Conservation (phyloP, 148 eudicot genomes). For the Vaccinium vitisidaea region DNA sequence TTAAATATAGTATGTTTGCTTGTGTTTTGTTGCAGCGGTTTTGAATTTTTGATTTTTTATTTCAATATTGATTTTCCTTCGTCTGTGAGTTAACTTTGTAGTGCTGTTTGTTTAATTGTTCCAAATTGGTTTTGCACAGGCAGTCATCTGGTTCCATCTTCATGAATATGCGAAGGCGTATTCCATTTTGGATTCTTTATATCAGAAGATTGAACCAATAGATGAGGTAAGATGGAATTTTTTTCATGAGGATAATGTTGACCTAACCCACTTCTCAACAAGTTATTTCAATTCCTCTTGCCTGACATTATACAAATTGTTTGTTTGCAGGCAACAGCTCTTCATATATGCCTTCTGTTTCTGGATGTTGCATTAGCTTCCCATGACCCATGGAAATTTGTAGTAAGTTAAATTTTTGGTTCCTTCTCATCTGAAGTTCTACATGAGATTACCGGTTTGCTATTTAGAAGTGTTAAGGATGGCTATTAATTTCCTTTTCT, state of each 20-base stretch:
- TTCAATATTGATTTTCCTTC: background rate
- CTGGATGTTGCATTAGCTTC: slow-evolving; percentile 76
- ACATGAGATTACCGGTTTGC: background rate
- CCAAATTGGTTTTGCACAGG: slow-evolving; percentile 44
- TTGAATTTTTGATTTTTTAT: background rate
- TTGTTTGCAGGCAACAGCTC: slow-evolving; percentile 64
- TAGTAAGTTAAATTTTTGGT: slow-evolving; percentile 46
- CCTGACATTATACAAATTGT: slow-evolving; percentile 5
- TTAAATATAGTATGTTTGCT: slow-evolving; percentile 65
- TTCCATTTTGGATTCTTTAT: slow-evolving; percentile 65
- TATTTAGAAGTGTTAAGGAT: background rate
- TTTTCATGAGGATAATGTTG: background rate
- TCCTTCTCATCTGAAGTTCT: background rate
- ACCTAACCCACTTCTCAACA: background rate
- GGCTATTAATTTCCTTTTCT: background rate
- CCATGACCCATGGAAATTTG: slow-evolving; percentile 60
- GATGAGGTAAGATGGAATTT: slow-evolving; percentile 58
- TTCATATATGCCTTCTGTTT: slow-evolving; percentile 77
- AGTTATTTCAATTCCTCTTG: slow-evolving; percentile 8
- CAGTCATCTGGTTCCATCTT: slow-evolving; percentile 74
- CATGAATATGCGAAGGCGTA: slow-evolving; percentile 70
- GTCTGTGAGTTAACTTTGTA: background rate
- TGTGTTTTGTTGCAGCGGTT: slow-evolving; percentile 1
- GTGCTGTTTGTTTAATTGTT: slow-evolving; percentile 2
- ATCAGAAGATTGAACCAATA: slow-evolving; percentile 85